Conservation (phyloP, 768 basidiomycete genomes). For the Termitomyces sp. region DNA sequence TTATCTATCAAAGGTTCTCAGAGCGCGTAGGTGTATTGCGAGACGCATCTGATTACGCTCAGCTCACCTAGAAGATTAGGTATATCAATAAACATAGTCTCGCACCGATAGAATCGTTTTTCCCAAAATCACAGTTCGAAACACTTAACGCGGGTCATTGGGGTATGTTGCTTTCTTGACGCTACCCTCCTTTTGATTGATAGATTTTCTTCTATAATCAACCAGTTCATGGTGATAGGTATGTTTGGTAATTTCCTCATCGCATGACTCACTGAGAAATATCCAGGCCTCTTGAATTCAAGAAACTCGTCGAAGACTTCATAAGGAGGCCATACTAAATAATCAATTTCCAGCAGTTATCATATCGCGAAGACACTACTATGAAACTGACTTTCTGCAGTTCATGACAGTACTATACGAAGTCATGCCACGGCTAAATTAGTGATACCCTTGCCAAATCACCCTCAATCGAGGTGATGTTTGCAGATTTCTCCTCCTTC, state of each 20-base stretch:
- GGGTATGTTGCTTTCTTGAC: conserved; percentile 41
- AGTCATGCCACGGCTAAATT: not conserved
- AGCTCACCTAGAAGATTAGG: conserved; percentile 23
- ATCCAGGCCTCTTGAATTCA: conserved; percentile 42
- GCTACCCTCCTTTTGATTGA: not conserved
- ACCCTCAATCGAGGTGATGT: not conserved
- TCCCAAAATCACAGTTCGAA: conserved; percentile 62
- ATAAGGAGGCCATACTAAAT: conserved; percentile 3
- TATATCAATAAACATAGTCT: conserved; percentile 74
- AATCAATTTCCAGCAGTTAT: not conserved
- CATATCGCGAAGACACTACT: not conserved
- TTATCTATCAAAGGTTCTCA: conserved; percentile 74
- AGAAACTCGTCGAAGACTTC: conserved; percentile 21
- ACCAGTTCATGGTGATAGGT: conserved; percentile 71
- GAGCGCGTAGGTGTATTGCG: conserved; percentile 46
- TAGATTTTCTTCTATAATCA: not conserved
- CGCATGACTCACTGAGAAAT: not conserved
- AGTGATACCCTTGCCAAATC: not conserved
- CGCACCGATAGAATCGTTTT: conserved; percentile 54
- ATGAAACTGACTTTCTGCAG: not conserved
- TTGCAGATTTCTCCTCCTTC: not conserved
- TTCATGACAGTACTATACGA: not conserved
- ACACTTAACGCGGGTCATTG: conserved; percentile 74
- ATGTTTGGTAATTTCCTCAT: not conserved
- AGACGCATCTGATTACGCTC: not conserved